A percentile compares a stretch with the other conserved stretches of the same genome.
Conservation (phyloP, 257 asterid species). For the Solanum pinnatisectum region DNA sequence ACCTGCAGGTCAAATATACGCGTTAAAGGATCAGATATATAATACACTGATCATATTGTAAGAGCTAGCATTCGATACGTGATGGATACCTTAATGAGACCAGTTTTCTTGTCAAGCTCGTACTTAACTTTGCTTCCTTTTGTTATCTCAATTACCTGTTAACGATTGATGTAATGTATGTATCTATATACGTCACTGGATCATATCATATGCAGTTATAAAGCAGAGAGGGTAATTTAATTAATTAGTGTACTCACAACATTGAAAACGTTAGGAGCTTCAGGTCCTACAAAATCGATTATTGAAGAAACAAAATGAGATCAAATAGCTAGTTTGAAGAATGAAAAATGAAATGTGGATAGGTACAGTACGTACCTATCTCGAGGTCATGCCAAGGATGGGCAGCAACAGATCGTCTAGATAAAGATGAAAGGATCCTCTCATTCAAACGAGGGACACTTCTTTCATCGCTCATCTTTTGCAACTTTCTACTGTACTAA, state of each 20-base stretch:
- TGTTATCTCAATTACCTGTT: slow-evolving; percentile 48
- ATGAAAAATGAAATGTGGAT: not conserved
- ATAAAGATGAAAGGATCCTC: slow-evolving; percentile 49
- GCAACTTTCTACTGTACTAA: not conserved
- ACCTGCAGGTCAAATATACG: not conserved
- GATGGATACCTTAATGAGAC: not conserved
- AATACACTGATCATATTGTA: not conserved
- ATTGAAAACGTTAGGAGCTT: slow-evolving; percentile 25
- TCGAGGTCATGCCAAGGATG: slow-evolving; percentile 66
- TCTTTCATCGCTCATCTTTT: not conserved
- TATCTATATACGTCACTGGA: not conserved
- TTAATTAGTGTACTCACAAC: slow-evolving; percentile 20
- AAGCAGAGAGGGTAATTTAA: not conserved
- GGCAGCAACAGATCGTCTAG: slow-evolving; percentile 54
- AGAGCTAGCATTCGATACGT: not conserved
- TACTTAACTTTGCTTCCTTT: slow-evolving; percentile 55
- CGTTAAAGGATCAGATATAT: not conserved
- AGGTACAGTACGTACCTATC: slow-evolving; percentile 21
- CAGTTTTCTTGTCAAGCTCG: not conserved
- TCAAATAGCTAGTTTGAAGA: not conserved
- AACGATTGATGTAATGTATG: not conserved
- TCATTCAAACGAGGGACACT: slow-evolving; percentile 28
- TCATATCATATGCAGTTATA: not conserved
- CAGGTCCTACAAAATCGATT: slow-evolving; percentile 5
- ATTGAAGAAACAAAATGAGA: not conserved